These are phyloP conservation scores for Poa annua DNA, from an alignment of 176 grass and related monocot species.

Conservation along the genomic window DNA sequence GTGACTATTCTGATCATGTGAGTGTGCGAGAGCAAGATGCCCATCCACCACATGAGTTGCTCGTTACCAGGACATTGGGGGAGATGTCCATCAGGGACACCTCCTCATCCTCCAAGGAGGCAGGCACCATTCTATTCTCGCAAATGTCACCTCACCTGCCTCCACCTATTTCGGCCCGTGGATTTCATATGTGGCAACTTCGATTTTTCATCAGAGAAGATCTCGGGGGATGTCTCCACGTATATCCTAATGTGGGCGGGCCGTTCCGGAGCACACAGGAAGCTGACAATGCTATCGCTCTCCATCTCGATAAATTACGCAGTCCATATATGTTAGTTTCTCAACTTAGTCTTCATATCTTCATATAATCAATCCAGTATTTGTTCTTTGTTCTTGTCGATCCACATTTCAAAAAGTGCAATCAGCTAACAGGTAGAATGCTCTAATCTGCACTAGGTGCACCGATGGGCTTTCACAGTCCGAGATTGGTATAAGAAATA, in stretches of 20 bases:
- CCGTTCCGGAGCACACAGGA: background rate
- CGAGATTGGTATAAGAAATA: background rate
- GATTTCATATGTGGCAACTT: background rate
- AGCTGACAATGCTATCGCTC: background rate
- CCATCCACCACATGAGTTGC: too few relatives aligned
- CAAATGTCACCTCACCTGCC: background rate
- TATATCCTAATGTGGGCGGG: background rate
- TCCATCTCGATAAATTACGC: background rate
- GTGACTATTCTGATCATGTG: background rate
- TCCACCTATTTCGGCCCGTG: background rate
- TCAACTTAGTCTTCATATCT: background rate
- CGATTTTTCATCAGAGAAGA: background rate
- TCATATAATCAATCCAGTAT: background rate
- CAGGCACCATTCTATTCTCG: background rate
- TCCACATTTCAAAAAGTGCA: background rate
- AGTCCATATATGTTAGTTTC: background rate
- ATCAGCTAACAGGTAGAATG: background rate
- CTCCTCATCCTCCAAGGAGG: too few relatives aligned
- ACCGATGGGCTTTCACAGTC: background rate
- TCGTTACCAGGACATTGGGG: too few relatives aligned
- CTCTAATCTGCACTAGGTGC: background rate
- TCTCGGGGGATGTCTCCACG: background rate
- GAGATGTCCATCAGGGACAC: too few relatives aligned
- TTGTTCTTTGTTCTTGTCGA: background rate
- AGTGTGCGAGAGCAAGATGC: too few relatives aligned